Evolutionary conservation across 495 filamentous ascomycete genomes (phyloP).

Genomic region (Saxophila tyrrhenica): DNA sequence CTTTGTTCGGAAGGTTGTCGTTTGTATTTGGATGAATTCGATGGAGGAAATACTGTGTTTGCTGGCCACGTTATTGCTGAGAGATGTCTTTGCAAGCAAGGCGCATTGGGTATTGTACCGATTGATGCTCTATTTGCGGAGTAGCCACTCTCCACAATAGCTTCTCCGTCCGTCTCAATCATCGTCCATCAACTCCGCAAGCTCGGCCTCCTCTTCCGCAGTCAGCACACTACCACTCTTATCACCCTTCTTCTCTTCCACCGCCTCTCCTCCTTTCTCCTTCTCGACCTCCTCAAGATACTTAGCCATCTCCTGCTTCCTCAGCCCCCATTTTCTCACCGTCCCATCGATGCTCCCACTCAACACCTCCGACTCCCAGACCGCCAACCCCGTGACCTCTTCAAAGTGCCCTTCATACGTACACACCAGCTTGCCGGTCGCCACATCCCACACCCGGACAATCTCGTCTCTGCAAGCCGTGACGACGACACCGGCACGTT

Average conservation of each 20-base stretch:
- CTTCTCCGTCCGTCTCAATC: too few relatives aligned
- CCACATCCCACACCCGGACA: slow-evolving; percentile 76
- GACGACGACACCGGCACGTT: slow-evolving; percentile 66
- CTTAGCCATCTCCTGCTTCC: slow-evolving; percentile 23
- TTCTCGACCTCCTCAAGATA: slow-evolving; percentile 40
- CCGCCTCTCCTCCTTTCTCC: slow-evolving; percentile 28
- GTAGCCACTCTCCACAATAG: too few relatives aligned
- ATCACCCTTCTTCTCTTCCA: slow-evolving; percentile 34
- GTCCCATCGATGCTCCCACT: slow-evolving; percentile 87
- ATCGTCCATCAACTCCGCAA: slow-evolving; percentile 78
- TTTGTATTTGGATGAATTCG: too few relatives aligned
- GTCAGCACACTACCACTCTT: slow-evolving; percentile 47
- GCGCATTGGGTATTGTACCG: too few relatives aligned
- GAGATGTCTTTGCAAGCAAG: too few relatives aligned
- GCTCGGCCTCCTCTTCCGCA: slow-evolving; percentile 72
- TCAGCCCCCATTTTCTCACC: slow-evolving; percentile 67
- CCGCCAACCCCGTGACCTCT: slow-evolving; percentile 69
- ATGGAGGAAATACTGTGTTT: too few relatives aligned
- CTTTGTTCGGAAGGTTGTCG: too few relatives aligned
- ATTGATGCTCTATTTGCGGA: too few relatives aligned
- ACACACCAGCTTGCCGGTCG: slow-evolving; percentile 63
- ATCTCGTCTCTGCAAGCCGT: slow-evolving; percentile 88
- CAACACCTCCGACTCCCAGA: slow-evolving; percentile 50
- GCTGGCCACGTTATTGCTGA: too few relatives aligned
- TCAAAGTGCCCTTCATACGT: slow-evolving; percentile 80